A percentile compares a stretch with the other conserved stretches of the same genome.
phyloP scores from a whole-genome alignment of 768 basidiomycete species.

The Pleurotus pulmonarius region DNA sequence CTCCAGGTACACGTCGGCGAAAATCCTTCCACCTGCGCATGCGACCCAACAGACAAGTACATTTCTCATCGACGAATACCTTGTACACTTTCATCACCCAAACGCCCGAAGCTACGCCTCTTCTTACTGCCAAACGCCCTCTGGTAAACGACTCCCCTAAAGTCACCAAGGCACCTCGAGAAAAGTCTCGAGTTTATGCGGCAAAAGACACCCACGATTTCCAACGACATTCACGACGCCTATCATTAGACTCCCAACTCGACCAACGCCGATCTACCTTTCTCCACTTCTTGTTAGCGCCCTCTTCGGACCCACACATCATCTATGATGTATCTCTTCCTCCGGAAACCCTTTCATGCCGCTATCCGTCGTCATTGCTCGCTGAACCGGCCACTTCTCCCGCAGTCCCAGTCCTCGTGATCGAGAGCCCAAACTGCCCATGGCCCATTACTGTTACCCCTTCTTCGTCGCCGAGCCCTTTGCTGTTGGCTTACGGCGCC shows the following conservation, averaged over 20 bases:
- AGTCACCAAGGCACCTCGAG: not conserved
- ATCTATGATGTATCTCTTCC: conserved; percentile 1
- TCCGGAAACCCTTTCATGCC: conserved; percentile 2
- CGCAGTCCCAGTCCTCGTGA: not conserved
- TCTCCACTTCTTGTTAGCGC: not conserved
- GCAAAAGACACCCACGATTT: not conserved
- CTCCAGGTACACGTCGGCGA: not conserved
- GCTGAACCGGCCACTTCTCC: conserved; percentile 4
- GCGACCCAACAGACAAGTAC: conserved; percentile 7
- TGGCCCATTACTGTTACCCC: conserved; percentile 5
- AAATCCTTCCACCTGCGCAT: not conserved
- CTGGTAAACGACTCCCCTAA: not conserved
- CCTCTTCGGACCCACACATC: conserved; percentile 1
- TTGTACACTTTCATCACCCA: not conserved
- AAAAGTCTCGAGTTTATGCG: not conserved
- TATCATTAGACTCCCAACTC: conserved; percentile 6
- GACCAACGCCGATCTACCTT: not conserved
- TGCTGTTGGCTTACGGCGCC: not conserved
- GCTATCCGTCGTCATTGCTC: not conserved
- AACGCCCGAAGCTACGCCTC: conserved; percentile 2
- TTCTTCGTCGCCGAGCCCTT: not conserved
- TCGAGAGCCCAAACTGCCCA: conserved; percentile 1
- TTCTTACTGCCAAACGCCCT: not conserved
- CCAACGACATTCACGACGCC: conserved; percentile 2
- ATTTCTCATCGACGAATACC: conserved; percentile 2